These are phyloP conservation scores for Termitomyces sp. DNA, from an alignment of 768 basidiomycete species.

Conservation along the genomic window DNA sequence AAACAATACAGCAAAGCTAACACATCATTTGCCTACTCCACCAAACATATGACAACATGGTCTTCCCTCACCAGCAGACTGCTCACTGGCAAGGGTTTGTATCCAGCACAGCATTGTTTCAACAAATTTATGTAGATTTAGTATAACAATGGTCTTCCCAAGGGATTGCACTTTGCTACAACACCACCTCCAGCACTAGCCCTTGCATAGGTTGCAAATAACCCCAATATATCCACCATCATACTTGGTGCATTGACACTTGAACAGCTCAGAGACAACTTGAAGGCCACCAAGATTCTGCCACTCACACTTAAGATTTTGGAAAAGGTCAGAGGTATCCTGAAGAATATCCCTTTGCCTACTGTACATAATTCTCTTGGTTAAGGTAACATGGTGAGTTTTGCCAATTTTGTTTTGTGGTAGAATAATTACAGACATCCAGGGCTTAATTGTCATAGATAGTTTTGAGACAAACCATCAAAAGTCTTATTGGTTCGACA, in stretches of 20 bases:
- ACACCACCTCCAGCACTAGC: constrained; percentile 66
- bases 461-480: no score
- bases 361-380: constrained; percentile 19
- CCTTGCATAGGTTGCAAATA: constrained; percentile 72
- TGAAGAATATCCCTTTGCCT: constrained; percentile 40
- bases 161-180: constrained; percentile 63
- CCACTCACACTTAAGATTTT: constrained; percentile 55
- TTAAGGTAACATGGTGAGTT: background rate
- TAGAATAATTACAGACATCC: constrained; percentile 16
- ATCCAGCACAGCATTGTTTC: background rate
- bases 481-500: no score
- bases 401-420: background rate
- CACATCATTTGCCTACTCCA: constrained; percentile 45
- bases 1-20: background rate
- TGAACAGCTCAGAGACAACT: constrained; percentile 61
- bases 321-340: constrained; percentile 55
- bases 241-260: constrained; percentile 66
- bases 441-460: constrained; percentile 9
- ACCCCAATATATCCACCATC: constrained; percentile 62
- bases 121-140: constrained; percentile 5
- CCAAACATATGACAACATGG: constrained; percentile 70
- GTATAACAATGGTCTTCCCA: constrained; percentile 76
- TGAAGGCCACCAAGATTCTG: constrained; percentile 64
- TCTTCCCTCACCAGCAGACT: constrained; percentile 71
- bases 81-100: constrained; percentile 69